Evolutionary conservation across 1,284 basidiomycete genomes (phyloP).

Genomic region (Boletus mariae): DNA sequence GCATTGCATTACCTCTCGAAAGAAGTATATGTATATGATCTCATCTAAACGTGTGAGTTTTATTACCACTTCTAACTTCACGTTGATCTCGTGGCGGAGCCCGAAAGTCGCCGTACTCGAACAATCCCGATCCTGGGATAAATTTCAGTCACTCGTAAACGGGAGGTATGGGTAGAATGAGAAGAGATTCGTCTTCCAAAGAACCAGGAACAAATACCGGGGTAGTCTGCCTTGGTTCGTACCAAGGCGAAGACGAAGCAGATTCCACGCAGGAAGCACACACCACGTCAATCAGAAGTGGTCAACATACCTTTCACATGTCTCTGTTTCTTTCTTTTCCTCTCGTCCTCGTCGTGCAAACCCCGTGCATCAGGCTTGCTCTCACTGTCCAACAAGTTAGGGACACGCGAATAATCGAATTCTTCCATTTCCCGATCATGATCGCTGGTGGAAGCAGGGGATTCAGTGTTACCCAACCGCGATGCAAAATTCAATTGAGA

Average conservation of each 20-base stretch:
- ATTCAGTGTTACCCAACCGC: conserved; percentile 3
- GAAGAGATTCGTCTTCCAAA: conserved; percentile 4
- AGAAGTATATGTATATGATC: conserved; percentile 12
- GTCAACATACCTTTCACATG: conserved; percentile 43
- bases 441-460: conserved; percentile 12
- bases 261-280: conserved; percentile 6
- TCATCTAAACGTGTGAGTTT: conserved; percentile 66
- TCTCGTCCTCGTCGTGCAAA: conserved; percentile 28
- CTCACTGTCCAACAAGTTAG: conserved; percentile 74
- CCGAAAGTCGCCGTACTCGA: conserved; percentile 58
- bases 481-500: conserved; percentile 4
- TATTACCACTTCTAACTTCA: conserved; percentile 67
- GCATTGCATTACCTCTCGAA: conserved; percentile 4
- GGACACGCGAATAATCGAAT: conserved; percentile 74
- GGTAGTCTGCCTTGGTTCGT: neutral
- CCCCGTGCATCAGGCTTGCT: conserved; percentile 35
- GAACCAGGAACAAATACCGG: neutral
- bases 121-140: conserved; percentile 34
- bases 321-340: conserved; percentile 49
- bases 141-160: conserved; percentile 12
- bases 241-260: conserved; percentile 5
- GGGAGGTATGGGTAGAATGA: neutral
- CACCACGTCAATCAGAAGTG: conserved; percentile 1
- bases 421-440: conserved; percentile 37
- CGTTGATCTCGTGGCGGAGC: conserved; percentile 65